These are phyloP conservation scores for Tolypocladium ophioglossoides DNA, from an alignment of 2,329 filamentous ascomycete species.

Conservation along the genomic window DNA sequence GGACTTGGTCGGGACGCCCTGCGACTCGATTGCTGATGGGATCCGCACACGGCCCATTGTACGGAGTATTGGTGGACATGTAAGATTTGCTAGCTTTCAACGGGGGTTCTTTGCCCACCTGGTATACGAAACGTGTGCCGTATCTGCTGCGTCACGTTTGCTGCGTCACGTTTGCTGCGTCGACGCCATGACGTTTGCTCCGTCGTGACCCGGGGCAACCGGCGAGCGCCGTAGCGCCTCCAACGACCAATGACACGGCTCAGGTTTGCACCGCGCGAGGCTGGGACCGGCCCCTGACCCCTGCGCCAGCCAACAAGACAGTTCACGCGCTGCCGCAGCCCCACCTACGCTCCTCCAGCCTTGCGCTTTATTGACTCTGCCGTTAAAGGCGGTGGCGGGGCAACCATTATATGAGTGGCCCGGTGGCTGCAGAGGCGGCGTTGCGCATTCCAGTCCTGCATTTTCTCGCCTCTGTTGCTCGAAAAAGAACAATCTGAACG, in stretches of 20 bases:
- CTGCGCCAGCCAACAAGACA: neutral
- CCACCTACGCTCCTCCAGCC: no score
- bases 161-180: no score
- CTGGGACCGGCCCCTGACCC: neutral
- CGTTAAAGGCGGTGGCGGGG: constrained; percentile 33
- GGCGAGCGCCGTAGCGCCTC: no score
- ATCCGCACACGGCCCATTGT: no score
- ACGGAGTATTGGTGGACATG: no score
- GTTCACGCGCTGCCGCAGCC: no score
- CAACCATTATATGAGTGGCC: constrained; percentile 30
- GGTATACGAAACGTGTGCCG: neutral
- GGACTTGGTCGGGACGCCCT: no score
- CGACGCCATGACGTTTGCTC: no score
- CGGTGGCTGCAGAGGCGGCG: constrained; percentile 1
- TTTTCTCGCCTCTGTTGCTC: neutral
- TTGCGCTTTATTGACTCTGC: constrained; percentile 21
- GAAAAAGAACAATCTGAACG: neutral
- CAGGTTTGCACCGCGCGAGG: neutral
- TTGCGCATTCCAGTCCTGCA: constrained; percentile 6
- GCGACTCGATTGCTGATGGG: neutral
- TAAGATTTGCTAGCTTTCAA: no score
- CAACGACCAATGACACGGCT: neutral
- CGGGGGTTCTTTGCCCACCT: no score
- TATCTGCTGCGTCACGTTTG: neutral
- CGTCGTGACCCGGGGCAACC: no score